Conservation (phyloP, 2,329 filamentous ascomycete species). For the Ilyonectria robusta region DNA sequence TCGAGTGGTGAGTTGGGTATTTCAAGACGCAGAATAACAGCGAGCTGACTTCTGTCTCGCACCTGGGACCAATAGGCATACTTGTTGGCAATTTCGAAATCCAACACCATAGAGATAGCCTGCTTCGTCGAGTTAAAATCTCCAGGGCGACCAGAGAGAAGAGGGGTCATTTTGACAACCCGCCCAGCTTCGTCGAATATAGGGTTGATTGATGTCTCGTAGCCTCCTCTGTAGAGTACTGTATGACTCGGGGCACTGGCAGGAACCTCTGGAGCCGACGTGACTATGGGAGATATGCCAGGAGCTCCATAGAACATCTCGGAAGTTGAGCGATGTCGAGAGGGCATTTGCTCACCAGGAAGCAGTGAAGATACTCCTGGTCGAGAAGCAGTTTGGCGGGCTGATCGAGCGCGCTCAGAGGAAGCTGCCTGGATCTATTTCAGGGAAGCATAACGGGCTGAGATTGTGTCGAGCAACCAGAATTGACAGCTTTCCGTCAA, state of each 20-base stretch:
- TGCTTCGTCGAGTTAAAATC: not conserved
- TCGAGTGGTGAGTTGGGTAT: constrained; percentile 9
- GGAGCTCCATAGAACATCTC: not conserved
- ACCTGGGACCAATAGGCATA: constrained; percentile 3
- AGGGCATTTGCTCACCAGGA: not conserved
- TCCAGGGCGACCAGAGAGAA: not conserved
- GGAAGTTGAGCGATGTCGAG: not conserved
- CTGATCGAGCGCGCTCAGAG: not conserved
- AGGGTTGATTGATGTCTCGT: not conserved
- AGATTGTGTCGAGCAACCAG: not conserved
- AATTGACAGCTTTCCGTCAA: constrained; percentile 1
- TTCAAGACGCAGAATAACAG: not conserved
- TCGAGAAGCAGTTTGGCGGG: not conserved
- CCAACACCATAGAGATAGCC: not conserved
- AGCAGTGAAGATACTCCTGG: not conserved
- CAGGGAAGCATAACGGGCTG: not conserved
- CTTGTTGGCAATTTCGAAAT: constrained; percentile 6
- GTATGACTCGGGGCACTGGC: not conserved
- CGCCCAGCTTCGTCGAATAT: not conserved
- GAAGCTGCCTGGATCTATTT: not conserved
- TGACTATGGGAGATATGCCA: not conserved
- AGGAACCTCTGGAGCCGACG: not conserved
- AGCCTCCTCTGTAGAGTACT: constrained; percentile 2
- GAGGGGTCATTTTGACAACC: not conserved
- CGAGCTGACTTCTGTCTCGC: not conserved